Percentiles rank a stretch among this genome's conserved stretches.
Conservation (phyloP, 805 yeast genomes). For the Saturnispora halmiae region DNA sequence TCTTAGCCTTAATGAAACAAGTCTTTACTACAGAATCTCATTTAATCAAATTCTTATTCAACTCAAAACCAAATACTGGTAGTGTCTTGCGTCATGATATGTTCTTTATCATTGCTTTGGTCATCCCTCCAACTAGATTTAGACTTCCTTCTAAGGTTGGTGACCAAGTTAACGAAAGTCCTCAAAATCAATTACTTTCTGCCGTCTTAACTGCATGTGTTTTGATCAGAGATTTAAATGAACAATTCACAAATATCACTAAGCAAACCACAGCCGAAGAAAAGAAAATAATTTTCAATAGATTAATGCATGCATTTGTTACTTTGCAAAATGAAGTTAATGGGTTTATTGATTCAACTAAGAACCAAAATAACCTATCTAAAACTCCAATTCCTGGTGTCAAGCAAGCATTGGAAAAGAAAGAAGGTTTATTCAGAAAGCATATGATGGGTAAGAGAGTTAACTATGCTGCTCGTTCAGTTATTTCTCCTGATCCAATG, state of each 20-base stretch:
- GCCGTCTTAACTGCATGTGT: slow-evolving; percentile 72
- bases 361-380: slow-evolving; percentile 65
- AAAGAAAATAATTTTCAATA: slow-evolving; percentile 60
- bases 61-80: slow-evolving; percentile 57
- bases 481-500: slow-evolving; percentile 97
- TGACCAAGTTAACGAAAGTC: slow-evolving; percentile 90
- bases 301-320: slow-evolving; percentile 93
- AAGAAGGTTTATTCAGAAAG: slow-evolving; percentile 95
- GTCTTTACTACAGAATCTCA: slow-evolving; percentile 69
- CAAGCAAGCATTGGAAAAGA: slow-evolving; percentile 95
- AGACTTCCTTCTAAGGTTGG: slow-evolving; percentile 95
- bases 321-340: slow-evolving; percentile 92
- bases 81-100: slow-evolving; percentile 57
- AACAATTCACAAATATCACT: slow-evolving; percentile 59
- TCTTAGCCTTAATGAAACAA: slow-evolving; percentile 64
- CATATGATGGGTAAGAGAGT: slow-evolving; percentile 99
- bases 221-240: slow-evolving; percentile 81
- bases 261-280: slow-evolving; percentile 57
- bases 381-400: slow-evolving; percentile 86
- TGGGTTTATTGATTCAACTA: slow-evolving; percentile 85
- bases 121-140: slow-evolving; percentile 95
- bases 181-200: slow-evolving; percentile 82
- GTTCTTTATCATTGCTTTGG: slow-evolving; percentile 80
- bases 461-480: slow-evolving; percentile 97
- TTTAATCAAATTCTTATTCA: slow-evolving; percentile 66